Evolutionary conservation across 768 basidiomycete species (phyloP), one percentile per base, ranked within the genome.

Genomic region (Tulasnella sp.): DNA sequence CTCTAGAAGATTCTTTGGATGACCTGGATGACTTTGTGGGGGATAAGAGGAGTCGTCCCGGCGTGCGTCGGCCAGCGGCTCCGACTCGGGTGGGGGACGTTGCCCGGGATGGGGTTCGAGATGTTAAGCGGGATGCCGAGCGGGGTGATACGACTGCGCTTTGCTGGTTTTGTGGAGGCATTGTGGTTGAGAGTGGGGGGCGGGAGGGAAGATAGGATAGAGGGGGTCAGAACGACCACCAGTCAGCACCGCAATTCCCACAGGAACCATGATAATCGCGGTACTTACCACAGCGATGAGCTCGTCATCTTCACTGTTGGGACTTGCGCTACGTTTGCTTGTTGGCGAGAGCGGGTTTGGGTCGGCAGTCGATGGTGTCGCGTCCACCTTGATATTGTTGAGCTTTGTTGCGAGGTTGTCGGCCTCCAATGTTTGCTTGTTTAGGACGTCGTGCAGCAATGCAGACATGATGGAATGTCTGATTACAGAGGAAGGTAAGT

Each of bases 21-120:
- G 56, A 39, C 68, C 39, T 77, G 40, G 48, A 36, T 36, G 40
- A 46, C 71, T 79, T 81, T 71, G 68, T 84, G 84, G 24, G 88
- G 85, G 82, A 80, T 19, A 89, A 85, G 83, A 86, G 87, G 75
- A 88, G 86, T 73, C 89, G 88, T 44, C 89, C 87, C 38, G 88
- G 89, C 19, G 87, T 81, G 7, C 90, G 88, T 1, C 88, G 87
- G 40, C 88, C 85, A 71, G 90, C 85, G 24, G 88, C 87, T 77
- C 88, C 85, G 42, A 68, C 34, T n/a, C 80, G 76, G 42, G 82
- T 82, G 36, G 83, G 82, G 31, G 86, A 82, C 76, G 85, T 85
- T 34, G 88, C 85, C 19, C 90, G 89, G 5, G 86, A 85, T 39
- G 76, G 78, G 14, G 81, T 81, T 10, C 84, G 82, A 3, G 91